Percentiles rank a stretch among this genome's conserved stretches.
Evolutionary conservation across 805 yeast genomes (phyloP).

Genomic region (Pichia californica): DNA sequence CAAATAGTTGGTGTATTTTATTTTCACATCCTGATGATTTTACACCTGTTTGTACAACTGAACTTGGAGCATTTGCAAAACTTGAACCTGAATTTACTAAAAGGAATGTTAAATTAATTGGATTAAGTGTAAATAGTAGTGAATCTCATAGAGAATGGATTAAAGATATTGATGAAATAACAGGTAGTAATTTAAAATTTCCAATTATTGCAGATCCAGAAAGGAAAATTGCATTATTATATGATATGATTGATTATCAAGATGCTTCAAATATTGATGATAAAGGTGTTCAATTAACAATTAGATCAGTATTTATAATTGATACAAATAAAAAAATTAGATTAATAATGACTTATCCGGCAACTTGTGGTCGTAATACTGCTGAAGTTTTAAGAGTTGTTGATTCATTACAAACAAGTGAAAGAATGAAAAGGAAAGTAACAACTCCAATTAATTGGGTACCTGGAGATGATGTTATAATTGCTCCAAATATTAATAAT

Average conservation of each 20-base stretch:
- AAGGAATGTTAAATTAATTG: slow-evolving; percentile 61
- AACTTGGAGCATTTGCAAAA: slow-evolving; percentile 68
- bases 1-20: slow-evolving; percentile 53
- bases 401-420: slow-evolving; percentile 64
- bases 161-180: slow-evolving; percentile 62
- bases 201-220: slow-evolving; percentile 66
- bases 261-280: slow-evolving; percentile 62
- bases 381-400: slow-evolving; percentile 66
- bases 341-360: slow-evolving; percentile 61
- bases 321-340: slow-evolving; percentile 62
- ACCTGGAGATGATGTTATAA: slow-evolving; percentile 67
- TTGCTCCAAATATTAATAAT: slow-evolving; percentile 58
- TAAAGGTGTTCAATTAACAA: slow-evolving; percentile 59
- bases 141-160: slow-evolving; percentile 64
- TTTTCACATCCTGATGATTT: slow-evolving; percentile 76
- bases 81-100: slow-evolving; percentile 62
- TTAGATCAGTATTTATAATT: slow-evolving; percentile 65
- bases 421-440: slow-evolving; percentile 40
- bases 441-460: slow-evolving; percentile 70
- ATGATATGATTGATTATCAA: slow-evolving; percentile 67
- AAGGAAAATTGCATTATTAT: slow-evolving; percentile 53
- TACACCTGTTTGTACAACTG: slow-evolving; percentile 78
- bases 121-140: slow-evolving; percentile 58
- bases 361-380: slow-evolving; percentile 70
- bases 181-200: slow-evolving; percentile 51